Conservation (phyloP, 768 basidiomycete species). For the Candolleomyces aberdarensis region DNA sequence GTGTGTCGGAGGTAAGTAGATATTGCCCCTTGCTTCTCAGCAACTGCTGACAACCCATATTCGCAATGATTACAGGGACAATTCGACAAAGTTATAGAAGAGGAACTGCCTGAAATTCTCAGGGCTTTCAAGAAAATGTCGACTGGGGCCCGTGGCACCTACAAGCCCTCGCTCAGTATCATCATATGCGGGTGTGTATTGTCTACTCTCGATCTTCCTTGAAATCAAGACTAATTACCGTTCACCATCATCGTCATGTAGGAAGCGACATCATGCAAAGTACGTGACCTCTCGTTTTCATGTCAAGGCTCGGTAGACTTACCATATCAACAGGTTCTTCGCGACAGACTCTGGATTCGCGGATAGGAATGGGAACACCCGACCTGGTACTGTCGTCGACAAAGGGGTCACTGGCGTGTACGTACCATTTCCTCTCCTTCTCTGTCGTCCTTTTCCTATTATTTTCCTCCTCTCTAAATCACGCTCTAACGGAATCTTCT, state of each 20-base stretch:
- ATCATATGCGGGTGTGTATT: constrained; percentile 62
- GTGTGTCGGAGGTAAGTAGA: constrained; percentile 68
- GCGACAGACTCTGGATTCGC: constrained; percentile 47
- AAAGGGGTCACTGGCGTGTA: constrained; percentile 72
- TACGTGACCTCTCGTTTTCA: constrained; percentile 27
- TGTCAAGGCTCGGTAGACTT: background rate
- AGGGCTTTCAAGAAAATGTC: constrained; percentile 56
- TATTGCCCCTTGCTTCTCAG: too few relatives aligned
- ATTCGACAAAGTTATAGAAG: constrained; percentile 54
- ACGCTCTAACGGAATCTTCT: constrained; percentile 14
- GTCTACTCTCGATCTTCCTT: background rate
- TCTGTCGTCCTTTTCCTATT: background rate
- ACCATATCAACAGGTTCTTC: constrained; percentile 42
- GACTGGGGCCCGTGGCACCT: constrained; percentile 39
- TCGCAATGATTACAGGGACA: constrained; percentile 52
- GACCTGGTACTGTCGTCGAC: constrained; percentile 79
- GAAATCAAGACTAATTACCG: background rate
- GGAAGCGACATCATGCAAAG: constrained; percentile 66
- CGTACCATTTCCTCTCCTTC: constrained; percentile 14
- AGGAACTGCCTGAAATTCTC: constrained; percentile 62
- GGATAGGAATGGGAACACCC: constrained; percentile 71
- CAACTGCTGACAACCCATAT: constrained; percentile 1
- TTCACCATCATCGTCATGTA: constrained; percentile 11
- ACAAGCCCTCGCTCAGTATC: constrained; percentile 65
- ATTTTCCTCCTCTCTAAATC: background rate